Conservation (phyloP, 768 basidiomycete genomes). For the Termitomyces sp. region DNA sequence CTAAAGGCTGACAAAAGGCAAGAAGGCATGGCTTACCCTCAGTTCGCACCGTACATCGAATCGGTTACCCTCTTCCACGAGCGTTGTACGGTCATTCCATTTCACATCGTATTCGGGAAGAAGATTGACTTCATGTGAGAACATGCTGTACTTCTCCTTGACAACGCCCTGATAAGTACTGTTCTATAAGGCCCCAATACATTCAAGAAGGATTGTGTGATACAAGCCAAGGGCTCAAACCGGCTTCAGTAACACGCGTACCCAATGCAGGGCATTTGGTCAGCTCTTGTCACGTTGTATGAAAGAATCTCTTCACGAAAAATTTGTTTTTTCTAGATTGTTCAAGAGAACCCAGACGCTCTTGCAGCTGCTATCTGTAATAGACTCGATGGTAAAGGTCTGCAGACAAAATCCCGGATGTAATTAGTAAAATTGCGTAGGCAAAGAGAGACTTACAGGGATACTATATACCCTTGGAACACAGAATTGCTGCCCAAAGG, state of each 20-base stretch:
- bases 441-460: neutral
- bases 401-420: conserved; percentile 9
- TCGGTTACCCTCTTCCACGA: conserved; percentile 11
- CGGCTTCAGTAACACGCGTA: conserved; percentile 23
- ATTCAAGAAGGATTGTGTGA: conserved; percentile 24
- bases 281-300: neutral
- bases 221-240: conserved; percentile 16
- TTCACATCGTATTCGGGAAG: conserved; percentile 16
- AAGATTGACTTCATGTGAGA: conserved; percentile 19
- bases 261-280: conserved; percentile 26
- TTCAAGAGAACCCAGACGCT: conserved; percentile 26
- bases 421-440: neutral
- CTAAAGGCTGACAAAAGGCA: conserved; percentile 13
- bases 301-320: neutral
- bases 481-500: neutral
- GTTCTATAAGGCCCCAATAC: conserved; percentile 17
- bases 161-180: neutral
- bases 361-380: conserved; percentile 22
- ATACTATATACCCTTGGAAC: neutral
- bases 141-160: neutral
- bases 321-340: conserved; percentile 15
- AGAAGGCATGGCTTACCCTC: conserved; percentile 16
- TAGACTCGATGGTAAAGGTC: conserved; percentile 11
- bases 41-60: conserved; percentile 15
- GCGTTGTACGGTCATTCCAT: conserved; percentile 11